phyloP scores from a whole-genome alignment of 306 rosid species.

The Geum urbanum region DNA sequence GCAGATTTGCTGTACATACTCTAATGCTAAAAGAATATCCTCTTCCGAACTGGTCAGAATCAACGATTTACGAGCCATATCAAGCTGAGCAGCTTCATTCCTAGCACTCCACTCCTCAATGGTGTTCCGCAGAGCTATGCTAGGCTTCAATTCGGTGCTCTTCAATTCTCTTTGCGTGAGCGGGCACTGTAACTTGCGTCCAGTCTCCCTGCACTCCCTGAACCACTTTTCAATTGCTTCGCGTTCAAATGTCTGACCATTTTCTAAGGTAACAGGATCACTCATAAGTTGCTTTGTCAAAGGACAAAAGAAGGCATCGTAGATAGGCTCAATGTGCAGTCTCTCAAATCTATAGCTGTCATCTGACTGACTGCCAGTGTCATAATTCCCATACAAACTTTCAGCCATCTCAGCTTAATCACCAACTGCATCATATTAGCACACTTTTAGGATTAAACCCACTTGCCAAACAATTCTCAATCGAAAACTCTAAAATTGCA shows the following conservation, averaged over 20 bases:
- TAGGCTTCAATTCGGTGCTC: conserved; percentile 73
- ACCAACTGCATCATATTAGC: conserved; percentile 34
- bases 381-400: conserved; percentile 83
- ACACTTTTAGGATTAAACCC: neutral
- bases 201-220: conserved; percentile 86
- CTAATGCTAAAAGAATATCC: conserved; percentile 69
- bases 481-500: neutral
- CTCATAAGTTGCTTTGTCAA: conserved; percentile 87
- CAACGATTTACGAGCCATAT: conserved; percentile 73
- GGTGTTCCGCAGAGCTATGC: conserved; percentile 94
- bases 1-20: conserved; percentile 64
- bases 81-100: conserved; percentile 94
- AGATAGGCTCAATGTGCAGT: conserved; percentile 79
- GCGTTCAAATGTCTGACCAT: conserved; percentile 89
- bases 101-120: conserved; percentile 98
- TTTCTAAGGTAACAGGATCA: conserved; percentile 88
- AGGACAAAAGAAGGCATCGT: conserved; percentile 89
- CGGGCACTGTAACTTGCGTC: conserved; percentile 73
- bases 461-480: neutral
- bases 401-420: conserved; percentile 55
- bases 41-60: conserved; percentile 62
- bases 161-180: conserved; percentile 62
- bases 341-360: conserved; percentile 71
- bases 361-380: conserved; percentile 79
- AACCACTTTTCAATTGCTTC: conserved; percentile 96